Percentiles rank a stretch among this genome's conserved stretches.
Evolutionary conservation across 129 eudicot genomes (phyloP).

Genomic region (Silybum marianum): DNA sequence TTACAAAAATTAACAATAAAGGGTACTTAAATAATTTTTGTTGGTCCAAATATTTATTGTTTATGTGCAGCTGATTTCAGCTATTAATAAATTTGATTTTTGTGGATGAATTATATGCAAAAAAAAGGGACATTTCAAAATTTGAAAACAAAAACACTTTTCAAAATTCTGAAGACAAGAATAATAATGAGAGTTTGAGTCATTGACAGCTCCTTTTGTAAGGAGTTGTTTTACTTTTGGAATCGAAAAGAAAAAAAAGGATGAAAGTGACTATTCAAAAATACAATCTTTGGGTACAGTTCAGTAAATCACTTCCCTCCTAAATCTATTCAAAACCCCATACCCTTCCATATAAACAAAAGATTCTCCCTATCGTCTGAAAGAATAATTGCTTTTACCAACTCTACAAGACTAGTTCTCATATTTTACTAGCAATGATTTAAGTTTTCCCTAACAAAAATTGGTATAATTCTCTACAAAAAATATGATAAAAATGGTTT

Average conservation of each 20-base stretch:
- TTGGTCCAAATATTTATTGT: neutral
- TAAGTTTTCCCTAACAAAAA: neutral
- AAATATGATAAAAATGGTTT: neutral
- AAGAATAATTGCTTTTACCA: slow-evolving; percentile 31
- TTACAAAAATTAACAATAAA: too few relatives aligned
- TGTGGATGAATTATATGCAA: neutral
- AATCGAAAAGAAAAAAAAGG: slow-evolving; percentile 16
- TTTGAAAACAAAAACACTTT: slow-evolving; percentile 18
- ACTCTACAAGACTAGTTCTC: neutral
- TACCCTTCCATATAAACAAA: slow-evolving; percentile 12
- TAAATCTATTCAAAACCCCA: slow-evolving; percentile 26
- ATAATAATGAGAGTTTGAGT: slow-evolving; percentile 16
- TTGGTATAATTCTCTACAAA: neutral
- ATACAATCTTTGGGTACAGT: slow-evolving; percentile 22
- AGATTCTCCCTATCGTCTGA: slow-evolving; percentile 23
- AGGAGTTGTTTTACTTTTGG: slow-evolving; percentile 15
- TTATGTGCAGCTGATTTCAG: neutral
- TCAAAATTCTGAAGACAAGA: slow-evolving; percentile 12
- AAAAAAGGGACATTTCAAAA: slow-evolving; percentile 20
- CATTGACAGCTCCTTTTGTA: slow-evolving; percentile 19
- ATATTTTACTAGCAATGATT: neutral
- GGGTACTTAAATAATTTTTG: neutral
- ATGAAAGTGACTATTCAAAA: slow-evolving; percentile 40
- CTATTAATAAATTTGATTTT: neutral
- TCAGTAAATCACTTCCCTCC: slow-evolving; percentile 19